Percentiles rank a stretch among this genome's conserved stretches.
phyloP scores from a whole-genome alignment of 1,139 yeast genomes.

The Yamadazyma conglobata region DNA sequence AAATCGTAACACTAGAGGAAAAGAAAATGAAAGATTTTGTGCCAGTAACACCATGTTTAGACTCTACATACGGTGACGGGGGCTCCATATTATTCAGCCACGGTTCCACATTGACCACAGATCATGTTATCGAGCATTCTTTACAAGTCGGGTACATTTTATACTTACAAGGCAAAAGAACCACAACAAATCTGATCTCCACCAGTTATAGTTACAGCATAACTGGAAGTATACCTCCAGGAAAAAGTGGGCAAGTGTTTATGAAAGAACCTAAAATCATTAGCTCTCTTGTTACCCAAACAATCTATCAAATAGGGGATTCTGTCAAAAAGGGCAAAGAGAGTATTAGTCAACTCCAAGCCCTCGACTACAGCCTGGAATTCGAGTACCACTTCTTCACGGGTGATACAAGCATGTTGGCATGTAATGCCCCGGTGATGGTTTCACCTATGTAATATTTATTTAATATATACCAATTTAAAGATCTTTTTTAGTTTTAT shows the following conservation, averaged over 20 bases:
- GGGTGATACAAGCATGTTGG: conserved; percentile 6
- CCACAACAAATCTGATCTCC: conserved; percentile 1
- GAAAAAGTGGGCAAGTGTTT: conserved; percentile 13
- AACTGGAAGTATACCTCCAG: conserved; percentile 11
- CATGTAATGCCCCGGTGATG: conserved; percentile 8
- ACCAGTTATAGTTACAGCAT: conserved; percentile 7
- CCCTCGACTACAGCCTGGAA: conserved; percentile 7
- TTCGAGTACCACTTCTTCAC: conserved; percentile 12
- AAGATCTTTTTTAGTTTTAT: conserved; percentile 29
- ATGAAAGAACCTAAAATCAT: conserved; percentile 10
- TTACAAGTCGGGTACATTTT: conserved; percentile 7
- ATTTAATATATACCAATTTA: too few relatives aligned
- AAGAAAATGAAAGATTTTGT: conserved; percentile 8
- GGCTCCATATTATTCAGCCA: conserved; percentile 12
- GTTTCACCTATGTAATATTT: too few relatives aligned
- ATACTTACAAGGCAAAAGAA: conserved; percentile 5
- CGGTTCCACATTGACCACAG: conserved; percentile 7
- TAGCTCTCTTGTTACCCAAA: conserved; percentile 9
- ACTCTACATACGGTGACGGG: conserved; percentile 14
- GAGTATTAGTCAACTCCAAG: conserved; percentile 2
- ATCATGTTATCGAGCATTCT: conserved; percentile 6
- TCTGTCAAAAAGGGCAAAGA: conserved; percentile 3
- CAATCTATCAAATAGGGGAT: conserved; percentile 4
- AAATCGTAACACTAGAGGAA: conserved; percentile 5
- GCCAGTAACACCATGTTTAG: conserved; percentile 15